These are phyloP conservation scores for Candida bentonensis DNA, from an alignment of 805 yeast genomes.

Conservation along the genomic window DNA sequence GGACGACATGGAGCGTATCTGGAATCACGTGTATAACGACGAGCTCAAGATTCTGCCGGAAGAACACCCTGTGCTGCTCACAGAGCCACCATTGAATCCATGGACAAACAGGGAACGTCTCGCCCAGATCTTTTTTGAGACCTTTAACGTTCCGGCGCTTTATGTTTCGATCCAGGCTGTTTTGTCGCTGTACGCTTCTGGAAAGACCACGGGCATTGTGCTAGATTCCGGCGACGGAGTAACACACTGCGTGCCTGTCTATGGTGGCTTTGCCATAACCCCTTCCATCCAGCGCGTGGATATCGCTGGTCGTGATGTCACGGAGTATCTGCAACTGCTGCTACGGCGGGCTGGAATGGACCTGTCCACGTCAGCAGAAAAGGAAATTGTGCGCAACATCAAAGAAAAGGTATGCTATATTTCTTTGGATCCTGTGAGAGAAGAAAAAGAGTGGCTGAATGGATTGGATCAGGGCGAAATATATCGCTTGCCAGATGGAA, in stretches of 20 bases:
- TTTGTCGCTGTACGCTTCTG: slow-evolving; percentile 71
- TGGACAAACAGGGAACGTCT: slow-evolving; percentile 40
- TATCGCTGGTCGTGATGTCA: slow-evolving; percentile 76
- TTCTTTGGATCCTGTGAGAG: slow-evolving; percentile 39
- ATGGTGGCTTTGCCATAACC: slow-evolving; percentile 73
- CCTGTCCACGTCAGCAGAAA: slow-evolving; percentile 60
- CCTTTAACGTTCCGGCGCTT: slow-evolving; percentile 63
- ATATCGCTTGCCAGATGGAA: slow-evolving; percentile 78
- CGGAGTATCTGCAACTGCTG: slow-evolving; percentile 56
- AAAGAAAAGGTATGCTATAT: slow-evolving; percentile 64
- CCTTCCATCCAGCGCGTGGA: slow-evolving; percentile 61
- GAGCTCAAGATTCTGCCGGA: slow-evolving; percentile 47
- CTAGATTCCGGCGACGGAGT: slow-evolving; percentile 93
- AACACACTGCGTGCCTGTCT: slow-evolving; percentile 75
- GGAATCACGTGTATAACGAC: slow-evolving; percentile 53
- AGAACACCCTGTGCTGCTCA: slow-evolving; percentile 76
- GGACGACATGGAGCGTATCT: slow-evolving; percentile 73
- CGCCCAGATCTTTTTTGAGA: slow-evolving; percentile 58
- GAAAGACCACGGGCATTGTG: slow-evolving; percentile 82
- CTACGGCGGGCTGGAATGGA: slow-evolving; percentile 56
- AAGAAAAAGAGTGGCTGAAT: slow-evolving; percentile 29
- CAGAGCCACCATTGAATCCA: slow-evolving; percentile 84
- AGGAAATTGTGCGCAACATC: slow-evolving; percentile 63
- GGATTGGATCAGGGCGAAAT: slow-evolving; percentile 6
- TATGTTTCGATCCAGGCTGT: slow-evolving; percentile 66